Evolutionary conservation across 345 rosid species (phyloP).

Genomic region (Ceriops zippeliana): DNA sequence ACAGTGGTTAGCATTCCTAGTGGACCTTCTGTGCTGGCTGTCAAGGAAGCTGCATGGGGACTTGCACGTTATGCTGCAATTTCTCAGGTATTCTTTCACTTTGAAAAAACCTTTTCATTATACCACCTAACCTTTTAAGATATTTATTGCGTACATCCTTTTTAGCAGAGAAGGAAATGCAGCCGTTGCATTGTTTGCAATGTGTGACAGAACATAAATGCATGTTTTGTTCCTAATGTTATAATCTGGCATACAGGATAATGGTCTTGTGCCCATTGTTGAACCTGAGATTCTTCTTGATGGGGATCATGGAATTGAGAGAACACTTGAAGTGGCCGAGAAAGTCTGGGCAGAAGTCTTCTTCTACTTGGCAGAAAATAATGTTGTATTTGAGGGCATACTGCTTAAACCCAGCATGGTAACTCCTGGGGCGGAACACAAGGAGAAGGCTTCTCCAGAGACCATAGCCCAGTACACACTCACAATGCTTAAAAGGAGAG

Average conservation of each 20-base stretch:
- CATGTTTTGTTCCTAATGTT: neutral
- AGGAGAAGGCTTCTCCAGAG: conserved; percentile 83
- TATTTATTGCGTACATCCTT: no score
- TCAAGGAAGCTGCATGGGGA: conserved; percentile 99
- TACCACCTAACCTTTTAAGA: no score
- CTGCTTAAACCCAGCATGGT: conserved; percentile 99
- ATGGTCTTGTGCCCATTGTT: conserved; percentile 95
- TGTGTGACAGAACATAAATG: neutral
- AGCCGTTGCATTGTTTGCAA: neutral
- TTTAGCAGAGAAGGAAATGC: neutral
- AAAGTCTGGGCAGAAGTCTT: conserved; percentile 98
- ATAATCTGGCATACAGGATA: conserved; percentile 49
- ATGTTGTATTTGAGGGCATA: conserved; percentile 84
- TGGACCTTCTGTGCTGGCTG: conserved; percentile 95
- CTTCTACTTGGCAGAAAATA: conserved; percentile 89
- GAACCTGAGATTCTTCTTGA: conserved; percentile 99
- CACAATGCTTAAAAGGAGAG: conserved; percentile 85
- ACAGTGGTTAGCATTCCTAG: conserved; percentile 95
- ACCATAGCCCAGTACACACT: conserved; percentile 88
- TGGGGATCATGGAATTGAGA: conserved; percentile 91
- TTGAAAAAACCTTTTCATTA: neutral
- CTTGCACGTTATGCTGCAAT: conserved; percentile 94
- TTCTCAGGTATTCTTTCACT: conserved; percentile 57
- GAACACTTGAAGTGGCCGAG: conserved; percentile 95
- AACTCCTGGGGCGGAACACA: conserved; percentile 95